Percentiles rank a stretch among this genome's conserved stretches.
Conservation (phyloP, 176 grass and related monocot species). For the Triticum monococcum region DNA sequence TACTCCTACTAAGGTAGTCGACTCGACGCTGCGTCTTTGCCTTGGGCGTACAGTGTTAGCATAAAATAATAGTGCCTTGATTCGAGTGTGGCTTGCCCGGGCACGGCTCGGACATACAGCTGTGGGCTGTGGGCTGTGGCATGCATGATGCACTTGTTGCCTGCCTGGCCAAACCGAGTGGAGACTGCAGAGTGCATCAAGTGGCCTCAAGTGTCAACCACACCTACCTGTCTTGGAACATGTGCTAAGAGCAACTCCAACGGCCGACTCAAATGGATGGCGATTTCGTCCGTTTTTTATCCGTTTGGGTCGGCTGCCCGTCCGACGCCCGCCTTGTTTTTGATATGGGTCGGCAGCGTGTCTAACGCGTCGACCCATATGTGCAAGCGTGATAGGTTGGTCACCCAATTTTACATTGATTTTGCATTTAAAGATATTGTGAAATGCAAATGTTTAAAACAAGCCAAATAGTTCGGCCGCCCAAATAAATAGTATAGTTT, state of each 20-base stretch:
- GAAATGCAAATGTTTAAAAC: too few species aligned
- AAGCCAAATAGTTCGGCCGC: too few species aligned
- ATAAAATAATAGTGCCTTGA: not conserved
- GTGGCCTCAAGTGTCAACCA: slow-evolving; percentile 15
- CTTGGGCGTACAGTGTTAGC: not conserved
- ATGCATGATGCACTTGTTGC: not conserved
- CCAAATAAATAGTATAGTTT: too few species aligned
- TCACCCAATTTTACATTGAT: too few species aligned
- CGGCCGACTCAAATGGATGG: too few species aligned
- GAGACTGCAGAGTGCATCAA: not conserved
- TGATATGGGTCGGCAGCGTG: too few species aligned
- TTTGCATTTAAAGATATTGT: too few species aligned
- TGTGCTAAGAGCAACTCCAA: too few species aligned
- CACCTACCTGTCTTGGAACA: not conserved
- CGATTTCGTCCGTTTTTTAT: too few species aligned
- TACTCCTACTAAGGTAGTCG: not conserved
- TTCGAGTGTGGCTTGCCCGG: not conserved
- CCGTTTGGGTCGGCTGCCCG: too few species aligned
- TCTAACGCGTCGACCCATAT: too few species aligned
- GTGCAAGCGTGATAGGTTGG: fast-evolving
- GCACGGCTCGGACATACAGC: slow-evolving; percentile 22
- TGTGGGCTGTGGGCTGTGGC: not conserved
- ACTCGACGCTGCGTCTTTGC: not conserved
- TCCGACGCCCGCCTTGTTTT: too few species aligned
- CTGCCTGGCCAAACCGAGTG: slow-evolving; percentile 19